Base-by-base conservation (phyloP, 2,329 filamentous ascomycete genomes). In the Scedosporium apiospermum region DNA sequence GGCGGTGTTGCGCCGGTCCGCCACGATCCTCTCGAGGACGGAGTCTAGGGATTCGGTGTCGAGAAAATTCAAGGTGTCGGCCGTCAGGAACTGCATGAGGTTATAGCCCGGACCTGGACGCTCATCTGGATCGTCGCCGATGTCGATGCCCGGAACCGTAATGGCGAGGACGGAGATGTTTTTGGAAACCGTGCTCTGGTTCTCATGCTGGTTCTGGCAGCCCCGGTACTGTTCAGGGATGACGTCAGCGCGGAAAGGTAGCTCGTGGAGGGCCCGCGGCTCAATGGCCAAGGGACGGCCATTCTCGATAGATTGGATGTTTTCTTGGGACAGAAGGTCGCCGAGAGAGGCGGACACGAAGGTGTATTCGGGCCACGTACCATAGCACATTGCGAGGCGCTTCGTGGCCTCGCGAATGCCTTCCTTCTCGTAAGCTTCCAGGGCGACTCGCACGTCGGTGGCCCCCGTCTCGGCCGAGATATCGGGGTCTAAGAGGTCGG, bases 321-420 rank as follows among this genome's bases (percentile, higher is more conserved):
- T 61, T 7, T n/a, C 44, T 26, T 18, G 51, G 23, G 18, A 55
- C 51, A 12, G 27, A 26, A 53, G 14, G 27, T 51, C n/a, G 44
- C 46, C 44, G 26, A 46, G 42, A 26, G 16, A n/a, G 27, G 46
- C 27, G 26, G n/a, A 46, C n/a, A 27, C 44, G 23, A 18, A 61
- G 12, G 7, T 16, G 30, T n/a, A 21, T 21, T 61, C 44, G 46
- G 12, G 26, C 26, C 26, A 18, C 26, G 21, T 44, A n/a, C 59
- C 59, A 27, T 61, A 61, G 41, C 30, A 46, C 59, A 61, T 61
- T 16, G 59, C 46, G 26, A 53, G n/a, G n/a, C 44, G 59, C 42
- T 30, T 46, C 23, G 41, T 27, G n/a, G 30, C 59, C 23, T 21
- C 7, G 4, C 42, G 44, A 3, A 61, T 41, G 27, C 27, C 59